These are phyloP conservation scores for Thelonectria rubi DNA, from an alignment of 2,329 filamentous ascomycete genomes.

Conservation along the genomic window DNA sequence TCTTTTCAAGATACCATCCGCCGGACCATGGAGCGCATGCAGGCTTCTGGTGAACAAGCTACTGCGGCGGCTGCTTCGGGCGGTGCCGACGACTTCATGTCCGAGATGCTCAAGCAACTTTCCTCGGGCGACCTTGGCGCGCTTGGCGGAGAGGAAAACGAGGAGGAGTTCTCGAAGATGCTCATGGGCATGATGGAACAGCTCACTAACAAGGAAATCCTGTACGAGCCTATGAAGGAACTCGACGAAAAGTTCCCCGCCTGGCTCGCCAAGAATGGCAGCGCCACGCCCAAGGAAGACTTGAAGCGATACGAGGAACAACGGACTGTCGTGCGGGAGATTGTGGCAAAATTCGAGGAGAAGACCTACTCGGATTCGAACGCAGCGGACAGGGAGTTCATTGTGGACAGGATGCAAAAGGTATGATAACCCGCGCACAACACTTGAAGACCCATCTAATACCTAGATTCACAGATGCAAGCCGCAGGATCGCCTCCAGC, in stretches of 20 bases:
- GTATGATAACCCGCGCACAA: slow-evolving; percentile 59
- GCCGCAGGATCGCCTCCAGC: slow-evolving; percentile 87
- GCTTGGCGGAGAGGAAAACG: slow-evolving; percentile 64
- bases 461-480: slow-evolving; percentile 79
- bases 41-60: slow-evolving; percentile 84
- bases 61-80: slow-evolving; percentile 78
- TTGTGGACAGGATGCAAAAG: slow-evolving; percentile 98
- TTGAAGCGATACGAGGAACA: slow-evolving; percentile 84
- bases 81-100: slow-evolving; percentile 79
- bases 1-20: slow-evolving; percentile 93
- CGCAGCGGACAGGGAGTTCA: slow-evolving; percentile 83
- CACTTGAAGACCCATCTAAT: not conserved
- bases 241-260: slow-evolving; percentile 89
- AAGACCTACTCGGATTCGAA: slow-evolving; percentile 84
- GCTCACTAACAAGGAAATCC: slow-evolving; percentile 95
- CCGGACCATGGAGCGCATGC: slow-evolving; percentile 96
- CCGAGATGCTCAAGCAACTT: slow-evolving; percentile 92
- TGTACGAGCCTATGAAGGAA: slow-evolving; percentile 99
- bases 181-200: slow-evolving; percentile 99
- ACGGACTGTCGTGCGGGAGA: slow-evolving; percentile 80
- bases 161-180: slow-evolving; percentile 94
- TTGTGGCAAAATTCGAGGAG: slow-evolving; percentile 88
- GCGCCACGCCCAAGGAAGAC: slow-evolving; percentile 73
- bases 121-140: slow-evolving; percentile 64
- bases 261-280: slow-evolving; percentile 84